Base-by-base conservation (phyloP, 768 basidiomycete genomes). In the Boletellus emodensis region DNA sequence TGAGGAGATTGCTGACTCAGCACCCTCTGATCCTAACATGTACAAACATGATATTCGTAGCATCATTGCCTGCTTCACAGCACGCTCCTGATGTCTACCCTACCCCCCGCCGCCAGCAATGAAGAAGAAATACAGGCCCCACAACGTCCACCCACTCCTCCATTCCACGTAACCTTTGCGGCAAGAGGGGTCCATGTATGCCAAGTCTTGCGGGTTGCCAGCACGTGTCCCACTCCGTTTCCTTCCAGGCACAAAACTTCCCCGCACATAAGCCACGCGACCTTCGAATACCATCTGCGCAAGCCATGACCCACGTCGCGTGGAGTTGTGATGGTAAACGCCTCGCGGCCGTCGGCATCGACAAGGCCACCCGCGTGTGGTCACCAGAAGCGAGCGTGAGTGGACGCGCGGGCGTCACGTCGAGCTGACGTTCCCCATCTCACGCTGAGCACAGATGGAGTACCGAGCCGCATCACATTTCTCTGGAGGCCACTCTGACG, bases 281-380 rank as follows among this genome's bases (percentile, higher is more conserved):
- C 63, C 77, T 84, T 49, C 79, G 83, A 20, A 79, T 87, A 49
- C 71, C 82, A 4, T 83, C 79, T 42, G 66, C 79, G 15, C 83
- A 86, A 58, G 66, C 68, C 1, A 85, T 90, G 74, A 86, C 75
- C 40, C 86, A 88, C 61, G 82, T 90, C 46, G 85, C 87, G 0
- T 92, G 88, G 88, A 90, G 75, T 58, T 90, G 87, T 59, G 89
- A 91, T 60, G 89, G 89, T 15, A 84, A 83, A 71, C 84, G 84
- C 50, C 72, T 91, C 13, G 86, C 85, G 2, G 87, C 82, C n/a
- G 87, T 87, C 8, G 89, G 89, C 4, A 81, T 90, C 39, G 89
- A 92, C 71, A 89, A 85, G 61, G 69, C 72, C n/a, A 81, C 82
- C 11, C 73, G 89, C 56, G 67, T 91, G n/a, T 91, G 87, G 85